Percentiles rank a stretch among this genome's conserved stretches.
Evolutionary conservation across 164 flowering plant species (phyloP).

Genomic region (Stephania yunnanensis): DNA sequence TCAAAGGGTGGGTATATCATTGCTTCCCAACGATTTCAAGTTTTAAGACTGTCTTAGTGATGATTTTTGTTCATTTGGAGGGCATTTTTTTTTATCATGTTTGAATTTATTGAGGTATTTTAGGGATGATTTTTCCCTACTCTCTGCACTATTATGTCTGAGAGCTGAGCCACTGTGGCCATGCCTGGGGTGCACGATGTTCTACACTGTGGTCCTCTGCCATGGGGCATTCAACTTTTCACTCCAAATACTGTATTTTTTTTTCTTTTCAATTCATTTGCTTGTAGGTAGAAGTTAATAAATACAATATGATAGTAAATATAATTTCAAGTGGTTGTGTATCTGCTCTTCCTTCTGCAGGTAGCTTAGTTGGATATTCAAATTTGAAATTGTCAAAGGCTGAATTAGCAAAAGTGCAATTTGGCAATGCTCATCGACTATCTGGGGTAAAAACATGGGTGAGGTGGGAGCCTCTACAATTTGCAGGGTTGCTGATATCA

Average conservation of each 20-base stretch:
- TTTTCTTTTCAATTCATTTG: not conserved
- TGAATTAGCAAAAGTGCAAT: constrained; percentile 20
- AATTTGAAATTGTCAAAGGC: constrained; percentile 27
- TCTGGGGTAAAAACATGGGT: constrained; percentile 18
- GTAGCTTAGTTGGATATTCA: constrained; percentile 43
- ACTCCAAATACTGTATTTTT: not conserved
- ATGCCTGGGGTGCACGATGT: too few species aligned
- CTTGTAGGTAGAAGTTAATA: not conserved
- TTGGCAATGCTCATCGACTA: constrained; percentile 12
- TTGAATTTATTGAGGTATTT: too few species aligned
- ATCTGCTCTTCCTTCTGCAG: constrained; percentile 29
- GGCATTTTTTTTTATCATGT: too few species aligned
- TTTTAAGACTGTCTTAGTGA: not conserved
- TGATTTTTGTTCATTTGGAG: not conserved
- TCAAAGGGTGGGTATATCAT: not conserved
- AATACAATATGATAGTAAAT: not conserved
- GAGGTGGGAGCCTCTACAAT: constrained; percentile 14
- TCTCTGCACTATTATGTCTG: too few species aligned
- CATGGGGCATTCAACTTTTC: not conserved
- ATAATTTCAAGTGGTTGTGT: not conserved
- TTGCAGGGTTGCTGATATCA: constrained; percentile 24
- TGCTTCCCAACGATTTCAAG: not conserved
- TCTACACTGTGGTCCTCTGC: too few species aligned
- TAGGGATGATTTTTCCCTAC: too few species aligned
- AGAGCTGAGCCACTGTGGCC: too few species aligned